phyloP scores from a whole-genome alignment of 768 basidiomycete genomes.

The Amyloporia xantha region DNA sequence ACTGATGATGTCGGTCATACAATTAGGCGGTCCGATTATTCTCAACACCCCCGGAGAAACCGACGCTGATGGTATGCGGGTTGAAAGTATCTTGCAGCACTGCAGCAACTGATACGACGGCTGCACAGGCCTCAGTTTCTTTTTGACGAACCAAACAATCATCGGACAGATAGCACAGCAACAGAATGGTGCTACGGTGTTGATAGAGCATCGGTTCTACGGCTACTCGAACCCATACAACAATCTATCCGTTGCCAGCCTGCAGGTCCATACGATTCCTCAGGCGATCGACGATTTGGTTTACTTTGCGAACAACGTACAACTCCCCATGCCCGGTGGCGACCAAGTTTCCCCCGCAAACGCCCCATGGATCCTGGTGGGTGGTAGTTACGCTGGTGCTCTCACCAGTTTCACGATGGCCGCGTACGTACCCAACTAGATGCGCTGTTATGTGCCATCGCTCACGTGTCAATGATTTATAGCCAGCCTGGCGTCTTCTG shows the following conservation, averaged over 20 bases:
- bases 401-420: conserved; percentile 62
- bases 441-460: no score
- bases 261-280: conserved; percentile 57
- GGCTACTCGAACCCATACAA: conserved; percentile 66
- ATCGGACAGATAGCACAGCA: conserved; percentile 62
- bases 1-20: background rate
- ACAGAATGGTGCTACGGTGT: conserved; percentile 54
- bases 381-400: conserved; percentile 39
- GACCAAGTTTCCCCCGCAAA: conserved; percentile 49
- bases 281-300: conserved; percentile 70
- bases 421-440: conserved; percentile 47
- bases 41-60: conserved; percentile 61
- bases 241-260: conserved; percentile 51
- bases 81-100: background rate
- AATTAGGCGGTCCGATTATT: conserved; percentile 48
- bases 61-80: conserved; percentile 38
- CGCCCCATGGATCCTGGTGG: conserved; percentile 37
- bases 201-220: conserved; percentile 71
- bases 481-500: conserved; percentile 56
- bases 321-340: conserved; percentile 62
- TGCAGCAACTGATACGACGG: background rate
- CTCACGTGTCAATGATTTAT: background rate
- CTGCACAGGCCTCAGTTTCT: conserved; percentile 29
- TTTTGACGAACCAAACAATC: conserved; percentile 58
- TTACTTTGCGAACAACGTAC: conserved; percentile 60